Evolutionary conservation across 257 asterid species (phyloP).

Genomic region (Nicotiana benthamiana): DNA sequence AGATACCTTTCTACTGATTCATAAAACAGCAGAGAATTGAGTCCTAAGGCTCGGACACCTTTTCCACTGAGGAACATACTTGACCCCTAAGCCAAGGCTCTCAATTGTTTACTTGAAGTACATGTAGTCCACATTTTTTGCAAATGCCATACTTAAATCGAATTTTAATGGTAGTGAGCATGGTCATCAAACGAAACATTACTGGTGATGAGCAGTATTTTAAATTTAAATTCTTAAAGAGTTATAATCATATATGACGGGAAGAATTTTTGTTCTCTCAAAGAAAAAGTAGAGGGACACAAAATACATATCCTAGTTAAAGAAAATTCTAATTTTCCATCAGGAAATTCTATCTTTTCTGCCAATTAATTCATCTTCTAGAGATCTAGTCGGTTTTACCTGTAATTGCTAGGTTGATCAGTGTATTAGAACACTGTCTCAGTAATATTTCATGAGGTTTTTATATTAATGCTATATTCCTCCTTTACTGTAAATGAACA

Average conservation of each 20-base stretch:
- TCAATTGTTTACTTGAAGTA: neutral
- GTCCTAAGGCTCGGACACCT: neutral
- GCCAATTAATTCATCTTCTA: neutral
- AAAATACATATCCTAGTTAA: neutral
- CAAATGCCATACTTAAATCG: neutral
- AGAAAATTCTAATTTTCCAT: neutral
- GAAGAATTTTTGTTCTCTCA: neutral
- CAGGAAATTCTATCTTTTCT: neutral
- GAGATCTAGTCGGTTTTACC: neutral
- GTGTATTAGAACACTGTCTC: neutral
- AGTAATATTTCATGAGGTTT: slow-evolving; percentile 6
- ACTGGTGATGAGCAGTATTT: neutral
- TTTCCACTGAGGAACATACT: neutral
- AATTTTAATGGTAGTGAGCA: neutral
- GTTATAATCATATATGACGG: neutral
- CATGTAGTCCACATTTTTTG: neutral
- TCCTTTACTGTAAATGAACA: slow-evolving; percentile 24
- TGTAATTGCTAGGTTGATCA: neutral
- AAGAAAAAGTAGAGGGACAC: neutral
- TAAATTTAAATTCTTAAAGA: neutral
- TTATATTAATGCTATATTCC: neutral
- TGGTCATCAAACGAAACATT: neutral
- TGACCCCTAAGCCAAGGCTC: neutral
- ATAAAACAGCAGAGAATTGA: neutral
- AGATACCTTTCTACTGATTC: neutral